Percentiles rank a stretch among this genome's conserved stretches.
phyloP scores from a whole-genome alignment of 768 basidiomycete genomes.

The Pholiota molesta region DNA sequence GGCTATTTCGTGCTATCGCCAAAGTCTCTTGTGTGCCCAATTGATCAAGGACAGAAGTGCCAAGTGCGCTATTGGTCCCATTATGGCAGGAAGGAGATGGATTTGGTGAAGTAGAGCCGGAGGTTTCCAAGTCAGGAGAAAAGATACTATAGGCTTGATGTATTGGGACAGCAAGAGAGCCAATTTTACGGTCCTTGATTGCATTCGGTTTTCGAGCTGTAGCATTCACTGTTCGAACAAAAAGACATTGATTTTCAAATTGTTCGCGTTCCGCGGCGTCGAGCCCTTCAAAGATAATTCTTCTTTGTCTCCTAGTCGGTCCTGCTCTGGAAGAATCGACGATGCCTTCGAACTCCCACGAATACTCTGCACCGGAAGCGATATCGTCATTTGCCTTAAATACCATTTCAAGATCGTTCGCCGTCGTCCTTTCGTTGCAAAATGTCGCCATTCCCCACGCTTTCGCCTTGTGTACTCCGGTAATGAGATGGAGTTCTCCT shows the following conservation, averaged over 20 bases:
- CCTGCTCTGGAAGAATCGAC: background rate
- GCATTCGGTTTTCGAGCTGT: background rate
- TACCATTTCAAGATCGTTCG: background rate
- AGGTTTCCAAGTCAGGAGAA: no score
- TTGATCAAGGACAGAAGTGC: no score
- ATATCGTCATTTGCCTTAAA: background rate
- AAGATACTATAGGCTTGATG: no score
- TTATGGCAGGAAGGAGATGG: no score
- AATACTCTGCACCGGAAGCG: background rate
- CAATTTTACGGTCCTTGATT: background rate
- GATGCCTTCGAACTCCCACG: background rate
- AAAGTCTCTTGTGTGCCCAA: background rate
- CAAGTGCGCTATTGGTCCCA: no score
- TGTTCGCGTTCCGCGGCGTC: background rate
- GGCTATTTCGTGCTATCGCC: background rate
- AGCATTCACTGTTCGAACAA: background rate
- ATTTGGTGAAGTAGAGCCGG: no score
- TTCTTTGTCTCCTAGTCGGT: background rate
- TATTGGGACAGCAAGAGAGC: no score
- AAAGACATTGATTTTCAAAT: background rate
- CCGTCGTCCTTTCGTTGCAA: background rate
- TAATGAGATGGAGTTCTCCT: constrained; percentile 15
- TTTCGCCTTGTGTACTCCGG: constrained; percentile 11
- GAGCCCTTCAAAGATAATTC: background rate
- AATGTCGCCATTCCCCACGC: constrained; percentile 20